Percentiles rank a stretch among this genome's conserved stretches.
phyloP scores from a whole-genome alignment of 352 stramenopile genomes.

The Globisporangium paroecandrum region DNA sequence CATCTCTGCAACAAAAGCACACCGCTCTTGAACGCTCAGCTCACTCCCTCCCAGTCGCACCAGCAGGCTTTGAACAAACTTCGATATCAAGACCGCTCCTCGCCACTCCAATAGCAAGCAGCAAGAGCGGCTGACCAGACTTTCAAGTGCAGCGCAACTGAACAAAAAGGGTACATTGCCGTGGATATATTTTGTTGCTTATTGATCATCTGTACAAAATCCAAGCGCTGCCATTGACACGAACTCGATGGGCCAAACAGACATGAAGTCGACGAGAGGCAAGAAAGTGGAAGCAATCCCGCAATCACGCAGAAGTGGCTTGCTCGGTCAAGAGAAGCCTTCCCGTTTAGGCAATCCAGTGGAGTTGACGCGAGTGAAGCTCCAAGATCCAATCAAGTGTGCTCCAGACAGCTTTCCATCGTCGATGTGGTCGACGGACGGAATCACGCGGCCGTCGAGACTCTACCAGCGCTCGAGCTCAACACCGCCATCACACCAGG shows the following conservation, averaged over 20 bases:
- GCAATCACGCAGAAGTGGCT: slow-evolving; percentile 14
- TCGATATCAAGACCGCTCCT: neutral
- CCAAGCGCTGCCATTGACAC: slow-evolving; percentile 4
- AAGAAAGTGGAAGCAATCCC: slow-evolving; percentile 10
- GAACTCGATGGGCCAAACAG: slow-evolving; percentile 14
- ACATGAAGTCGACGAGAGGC: slow-evolving; percentile 43
- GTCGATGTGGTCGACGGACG: slow-evolving; percentile 59
- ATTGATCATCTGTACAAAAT: slow-evolving; percentile 3
- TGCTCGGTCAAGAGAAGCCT: slow-evolving; percentile 31
- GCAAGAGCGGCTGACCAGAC: neutral
- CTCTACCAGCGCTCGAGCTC: slow-evolving; percentile 49
- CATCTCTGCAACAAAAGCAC: neutral
- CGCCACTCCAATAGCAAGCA: neutral
- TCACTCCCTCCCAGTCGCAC: neutral
- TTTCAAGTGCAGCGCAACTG: neutral
- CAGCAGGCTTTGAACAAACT: neutral
- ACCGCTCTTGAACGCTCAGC: neutral
- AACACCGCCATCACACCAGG: slow-evolving; percentile 24
- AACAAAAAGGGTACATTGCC: slow-evolving; percentile 12
- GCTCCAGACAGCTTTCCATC: slow-evolving; percentile 29
- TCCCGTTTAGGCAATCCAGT: slow-evolving; percentile 40
- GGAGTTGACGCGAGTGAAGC: slow-evolving; percentile 51
- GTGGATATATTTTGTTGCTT: slow-evolving; percentile 8
- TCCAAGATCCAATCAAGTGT: slow-evolving; percentile 44
- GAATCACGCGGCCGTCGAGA: slow-evolving; percentile 42